A percentile compares a stretch with the other conserved stretches of the same genome.
Evolutionary conservation across 257 asterid genomes (phyloP).

Genomic region (Sherardia arvensis): DNA sequence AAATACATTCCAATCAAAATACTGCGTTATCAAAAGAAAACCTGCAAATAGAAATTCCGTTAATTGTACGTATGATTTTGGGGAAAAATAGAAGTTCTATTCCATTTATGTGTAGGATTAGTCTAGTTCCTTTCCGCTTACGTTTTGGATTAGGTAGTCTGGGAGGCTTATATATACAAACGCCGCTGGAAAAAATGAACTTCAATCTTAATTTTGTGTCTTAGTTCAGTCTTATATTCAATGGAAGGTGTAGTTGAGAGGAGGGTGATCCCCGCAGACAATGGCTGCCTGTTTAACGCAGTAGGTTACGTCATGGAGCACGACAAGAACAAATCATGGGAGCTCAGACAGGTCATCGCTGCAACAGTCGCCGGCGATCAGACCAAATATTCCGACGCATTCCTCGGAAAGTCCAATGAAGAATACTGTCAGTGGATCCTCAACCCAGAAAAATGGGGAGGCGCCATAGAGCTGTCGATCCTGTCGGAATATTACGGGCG

Average conservation of each 20-base stretch:
- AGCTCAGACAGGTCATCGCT: conserved; percentile 95
- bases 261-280: conserved; percentile 91
- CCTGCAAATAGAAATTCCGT: too few species aligned
- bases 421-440: conserved; percentile 92
- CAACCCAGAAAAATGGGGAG: conserved; percentile 98
- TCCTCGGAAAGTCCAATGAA: conserved; percentile 74
- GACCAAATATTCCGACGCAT: conserved; percentile 65
- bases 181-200: too few species aligned
- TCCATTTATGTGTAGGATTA: too few species aligned
- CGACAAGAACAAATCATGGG: conserved; percentile 67
- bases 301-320: conserved; percentile 98
- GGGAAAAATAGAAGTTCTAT: too few species aligned
- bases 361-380: conserved; percentile 83
- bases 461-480: conserved; percentile 95
- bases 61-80: too few species aligned
- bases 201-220: not conserved
- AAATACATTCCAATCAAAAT: too few species aligned
- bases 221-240: not conserved
- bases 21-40: too few species aligned
- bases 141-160: not conserved
- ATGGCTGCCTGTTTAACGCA: conserved; percentile 92
- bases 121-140: not conserved
- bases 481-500: conserved; percentile 63
- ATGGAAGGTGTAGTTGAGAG: conserved; percentile 79
- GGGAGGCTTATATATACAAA: too few species aligned